These are phyloP conservation scores for Suhomyces choctaworum DNA, from an alignment of 1,139 yeast species.

Conservation along the genomic window DNA sequence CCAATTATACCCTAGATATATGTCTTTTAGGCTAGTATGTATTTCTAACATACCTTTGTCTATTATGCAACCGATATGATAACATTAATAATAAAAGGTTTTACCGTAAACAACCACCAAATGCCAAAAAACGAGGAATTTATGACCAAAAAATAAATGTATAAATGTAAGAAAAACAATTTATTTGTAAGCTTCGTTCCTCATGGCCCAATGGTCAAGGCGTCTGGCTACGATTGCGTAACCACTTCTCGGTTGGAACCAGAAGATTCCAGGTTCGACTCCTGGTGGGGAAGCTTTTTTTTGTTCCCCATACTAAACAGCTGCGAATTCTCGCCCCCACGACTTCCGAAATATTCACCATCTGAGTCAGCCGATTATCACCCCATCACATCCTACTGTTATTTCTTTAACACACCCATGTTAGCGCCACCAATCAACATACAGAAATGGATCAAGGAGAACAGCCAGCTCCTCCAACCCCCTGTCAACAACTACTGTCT, in stretches of 20 bases:
- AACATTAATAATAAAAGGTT: too few species aligned
- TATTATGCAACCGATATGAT: too few species aligned
- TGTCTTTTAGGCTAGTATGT: too few species aligned
- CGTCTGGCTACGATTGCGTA: slow-evolving; percentile 55
- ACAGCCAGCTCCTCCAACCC: slow-evolving; percentile 74
- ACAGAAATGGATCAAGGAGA: slow-evolving; percentile 77
- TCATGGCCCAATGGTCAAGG: slow-evolving; percentile 60
- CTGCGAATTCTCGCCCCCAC: not conserved
- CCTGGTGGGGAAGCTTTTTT: slow-evolving; percentile 85
- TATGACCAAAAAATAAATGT: too few species aligned
- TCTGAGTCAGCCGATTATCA: slow-evolving; percentile 3
- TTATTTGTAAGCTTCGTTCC: slow-evolving; percentile 47
- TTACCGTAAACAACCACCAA: too few species aligned
- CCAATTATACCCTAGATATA: too few species aligned
- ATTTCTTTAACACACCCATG: slow-evolving; percentile 44
- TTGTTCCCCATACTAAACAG: slow-evolving; percentile 17
- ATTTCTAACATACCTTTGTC: too few species aligned
- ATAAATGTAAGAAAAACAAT: too few species aligned
- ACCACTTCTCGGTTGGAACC: slow-evolving; percentile 59
- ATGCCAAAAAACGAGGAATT: too few species aligned
- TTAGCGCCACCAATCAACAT: slow-evolving; percentile 71
- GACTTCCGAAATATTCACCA: not conserved
- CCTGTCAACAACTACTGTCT: slow-evolving; percentile 91
- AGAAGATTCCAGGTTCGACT: slow-evolving; percentile 94
- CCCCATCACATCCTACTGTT: too few species aligned